Conservation (phyloP, 768 basidiomycete species). For the Phylloporus sp. region DNA sequence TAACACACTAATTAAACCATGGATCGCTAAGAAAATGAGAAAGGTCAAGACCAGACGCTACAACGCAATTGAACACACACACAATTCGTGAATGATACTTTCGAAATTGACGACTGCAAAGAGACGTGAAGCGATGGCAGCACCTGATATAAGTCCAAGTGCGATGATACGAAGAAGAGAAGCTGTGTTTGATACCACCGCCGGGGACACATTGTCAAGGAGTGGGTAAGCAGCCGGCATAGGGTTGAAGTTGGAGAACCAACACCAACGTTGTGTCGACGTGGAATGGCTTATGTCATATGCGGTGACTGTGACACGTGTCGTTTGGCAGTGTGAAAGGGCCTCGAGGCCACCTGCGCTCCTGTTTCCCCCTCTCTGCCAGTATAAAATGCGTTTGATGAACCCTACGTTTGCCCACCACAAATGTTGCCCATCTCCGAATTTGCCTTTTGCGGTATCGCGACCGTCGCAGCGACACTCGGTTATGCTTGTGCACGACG, state of each 20-base stretch:
- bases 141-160: constrained; percentile 85
- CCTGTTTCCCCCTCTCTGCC: constrained; percentile 19
- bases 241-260: constrained; percentile 32
- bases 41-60: neutral
- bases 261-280: constrained; percentile 14
- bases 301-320: constrained; percentile 26
- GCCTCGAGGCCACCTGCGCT: constrained; percentile 33
- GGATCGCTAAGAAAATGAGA: constrained; percentile 65
- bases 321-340: constrained; percentile 19
- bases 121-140: constrained; percentile 91
- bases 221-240: constrained; percentile 74
- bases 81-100: constrained; percentile 99
- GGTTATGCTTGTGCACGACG: constrained; percentile 55
- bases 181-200: constrained; percentile 80
- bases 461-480: constrained; percentile 57
- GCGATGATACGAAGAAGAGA: constrained; percentile 89
- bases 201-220: constrained; percentile 63
- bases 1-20: constrained; percentile 97
- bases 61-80: constrained; percentile 40
- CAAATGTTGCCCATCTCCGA: constrained; percentile 50
- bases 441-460: constrained; percentile 52
- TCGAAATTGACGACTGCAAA: constrained; percentile 99
- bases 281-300: constrained; percentile 18
- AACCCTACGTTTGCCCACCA: constrained; percentile 11
- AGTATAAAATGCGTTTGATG: constrained; percentile 33